A percentile compares a stretch with the other conserved stretches of the same genome.
Evolutionary conservation across 768 basidiomycete genomes (phyloP).

Genomic region (Cubamyces lactineus): DNA sequence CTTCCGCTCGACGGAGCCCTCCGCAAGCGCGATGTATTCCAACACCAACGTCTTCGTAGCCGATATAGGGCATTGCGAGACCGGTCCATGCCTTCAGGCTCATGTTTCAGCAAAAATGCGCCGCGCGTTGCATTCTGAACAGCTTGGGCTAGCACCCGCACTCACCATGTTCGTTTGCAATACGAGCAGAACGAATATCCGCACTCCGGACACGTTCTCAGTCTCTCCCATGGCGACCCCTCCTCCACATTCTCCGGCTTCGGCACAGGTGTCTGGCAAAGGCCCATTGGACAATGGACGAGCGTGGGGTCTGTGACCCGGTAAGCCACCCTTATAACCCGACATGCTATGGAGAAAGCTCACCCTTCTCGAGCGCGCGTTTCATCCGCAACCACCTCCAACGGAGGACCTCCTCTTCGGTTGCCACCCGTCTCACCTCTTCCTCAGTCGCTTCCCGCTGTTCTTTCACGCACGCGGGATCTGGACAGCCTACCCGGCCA

Average conservation of each 20-base stretch:
- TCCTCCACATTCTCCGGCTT: conserved; percentile 54
- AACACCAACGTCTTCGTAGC: conserved; percentile 64
- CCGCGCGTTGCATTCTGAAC: not conserved
- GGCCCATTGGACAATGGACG: conserved; percentile 76
- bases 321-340: not conserved
- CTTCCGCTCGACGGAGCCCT: conserved; percentile 51
- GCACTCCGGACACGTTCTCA: conserved; percentile 74
- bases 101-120: conserved; percentile 10
- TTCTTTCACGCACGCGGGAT: conserved; percentile 75
- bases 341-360: conserved; percentile 13
- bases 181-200: conserved; percentile 82
- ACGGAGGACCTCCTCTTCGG: conserved; percentile 62
- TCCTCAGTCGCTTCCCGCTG: conserved; percentile 64
- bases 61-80: conserved; percentile 69
- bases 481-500: conserved; percentile 77
- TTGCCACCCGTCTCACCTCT: conserved; percentile 72
- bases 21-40: conserved; percentile 64
- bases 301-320: conserved; percentile 66
- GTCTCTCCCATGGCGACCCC: conserved; percentile 70
- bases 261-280: conserved; percentile 81
- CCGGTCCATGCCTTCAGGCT: conserved; percentile 74
- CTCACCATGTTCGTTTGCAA: conserved; percentile 80
- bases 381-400: conserved; percentile 84
- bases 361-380: conserved; percentile 71
- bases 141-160: not conserved